Base-by-base conservation (phyloP, 352 stramenopile species). In the Phytopythium kandeliae region DNA sequence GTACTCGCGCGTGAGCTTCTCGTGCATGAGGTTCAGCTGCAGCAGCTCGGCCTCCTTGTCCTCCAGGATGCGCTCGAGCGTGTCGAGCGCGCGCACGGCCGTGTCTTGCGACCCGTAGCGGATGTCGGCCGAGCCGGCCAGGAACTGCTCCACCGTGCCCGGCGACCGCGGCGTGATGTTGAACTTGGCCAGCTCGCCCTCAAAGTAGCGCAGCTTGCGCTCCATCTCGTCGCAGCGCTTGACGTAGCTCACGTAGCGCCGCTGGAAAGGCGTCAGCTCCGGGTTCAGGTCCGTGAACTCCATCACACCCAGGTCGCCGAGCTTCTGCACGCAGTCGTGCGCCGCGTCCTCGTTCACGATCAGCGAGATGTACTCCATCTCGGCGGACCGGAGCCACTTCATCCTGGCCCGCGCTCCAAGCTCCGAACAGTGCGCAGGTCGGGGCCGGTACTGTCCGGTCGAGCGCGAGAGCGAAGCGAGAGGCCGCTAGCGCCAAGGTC, bases 281-380 rank as follows among this genome's bases (percentile, higher is more conserved):
- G 95, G 96, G 74, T 99, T 99, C 53, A 99, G 67, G 71, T 99
- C 97, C n/a, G 96, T 99, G 71, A 99, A 99, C 65, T 99, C 93
- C 59, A 99, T 92, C 19, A 97, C 93, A 30, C 96, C 95, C 22
- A 99, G 63, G 49, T 96, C 92, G 48, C 96, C 97, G 8, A 99
- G 81, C 63, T 98, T 97, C 64, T 97, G 90, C 41, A 99, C 84
- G 65, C 92, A 98, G 69, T 98, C 88, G 73, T 99, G 96, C 49
- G 96, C 92, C 22, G 95, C 96, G 67, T 98, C 95, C 69, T 99
- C 96, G 58, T 98, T 98, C 56, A 99, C 89, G 66, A 99, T 98
- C 48, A 99, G 78, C 54, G 90, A 98, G 74, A 99, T 97, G 62
- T 99, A 99, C 78, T 98, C 88, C 96, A 99, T 99, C 65, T 98